Base-by-base conservation (phyloP, 2,329 filamentous ascomycete genomes). In the Aspergillus caelatus region DNA sequence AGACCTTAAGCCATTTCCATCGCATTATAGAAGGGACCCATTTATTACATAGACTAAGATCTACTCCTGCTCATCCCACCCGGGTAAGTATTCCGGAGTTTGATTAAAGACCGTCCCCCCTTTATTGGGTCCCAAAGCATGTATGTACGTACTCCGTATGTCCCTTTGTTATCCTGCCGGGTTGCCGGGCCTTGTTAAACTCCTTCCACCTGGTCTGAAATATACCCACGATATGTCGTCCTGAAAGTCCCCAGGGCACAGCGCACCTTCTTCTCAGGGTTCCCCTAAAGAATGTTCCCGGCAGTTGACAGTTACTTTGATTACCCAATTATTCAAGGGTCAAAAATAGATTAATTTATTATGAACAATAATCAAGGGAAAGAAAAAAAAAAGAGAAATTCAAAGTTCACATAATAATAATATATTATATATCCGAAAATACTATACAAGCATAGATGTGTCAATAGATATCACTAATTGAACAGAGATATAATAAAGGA, bases 401-500 rank as follows among this genome's bases (percentile, higher is more conserved):
- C 5, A 9, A 41, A n/a, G 8, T 54, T 32, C 52, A 54, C 30
- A 54, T 41, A 43, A 53, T 52, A 10, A 41, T 39, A 23, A 16
- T 26, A 23, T 19, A 55, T 39, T 55, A 55, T 52, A 52, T 52
- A 32, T 52, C 48, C 52, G 30, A 39, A 16, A 55, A 39, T 55
- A 55, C 12, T 55, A 55, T 55, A 55, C 34, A 55, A 39, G 14
- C 11, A 39, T 39, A 36, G 14, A 14, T 52, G 39, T 41, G 39
- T 41, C 39, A 41, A 55, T n/a, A 53, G 4, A 21, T 34, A 32
- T 19, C 34, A 55, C 32, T 23, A 55, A 39, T 23, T 55, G 32
- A 23, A 55, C 30, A 55, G 32, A 36, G 30, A 61, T 55, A 46
- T 46, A 45, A 21, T n/a, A 5, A 43, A 28, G 30, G 23, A 34